A percentile compares a stretch with the other conserved stretches of the same genome.
Conservation (phyloP, 2,329 filamentous ascomycete species). For the Aspergillus pseudotamarii region DNA sequence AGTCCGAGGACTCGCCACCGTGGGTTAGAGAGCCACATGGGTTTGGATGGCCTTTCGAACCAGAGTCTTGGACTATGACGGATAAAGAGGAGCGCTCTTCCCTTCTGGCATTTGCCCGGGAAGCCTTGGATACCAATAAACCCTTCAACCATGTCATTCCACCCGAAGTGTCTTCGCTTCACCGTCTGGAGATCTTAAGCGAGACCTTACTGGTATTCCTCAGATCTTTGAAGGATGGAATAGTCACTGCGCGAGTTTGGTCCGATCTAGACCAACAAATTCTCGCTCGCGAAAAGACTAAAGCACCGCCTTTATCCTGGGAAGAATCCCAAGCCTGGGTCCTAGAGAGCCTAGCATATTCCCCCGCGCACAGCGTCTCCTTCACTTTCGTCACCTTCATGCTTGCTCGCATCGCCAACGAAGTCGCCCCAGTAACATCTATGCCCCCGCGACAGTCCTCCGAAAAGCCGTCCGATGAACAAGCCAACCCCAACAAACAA, state of each 20-base stretch:
- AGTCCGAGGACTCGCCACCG: conserved; percentile 40
- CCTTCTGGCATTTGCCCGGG: conserved; percentile 51
- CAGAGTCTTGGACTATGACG: conserved; percentile 51
- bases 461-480: conserved; percentile 3
- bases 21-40: conserved; percentile 54
- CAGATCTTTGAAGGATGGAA: conserved; percentile 72
- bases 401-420: conserved; percentile 62
- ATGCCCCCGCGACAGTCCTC: conserved; percentile 15
- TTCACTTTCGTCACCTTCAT: conserved; percentile 87
- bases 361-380: conserved; percentile 80
- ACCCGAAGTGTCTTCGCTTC: conserved; percentile 63
- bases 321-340: conserved; percentile 64
- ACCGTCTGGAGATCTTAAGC: conserved; percentile 74
- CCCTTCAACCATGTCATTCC: conserved; percentile 65
- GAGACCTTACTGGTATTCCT: conserved; percentile 76
- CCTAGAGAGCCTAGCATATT: conserved; percentile 72
- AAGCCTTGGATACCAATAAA: conserved; percentile 73
- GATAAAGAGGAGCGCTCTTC: conserved; percentile 45
- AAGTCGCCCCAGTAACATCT: conserved; percentile 51
- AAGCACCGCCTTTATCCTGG: conserved; percentile 47
- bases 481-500: conserved; percentile 10
- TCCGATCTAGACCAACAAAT: conserved; percentile 64
- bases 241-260: conserved; percentile 74
- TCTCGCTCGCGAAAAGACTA: conserved; percentile 52
- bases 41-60: conserved; percentile 62